Conservation (phyloP, 208 protist genomes). For the Zelonia costaricensis region DNA sequence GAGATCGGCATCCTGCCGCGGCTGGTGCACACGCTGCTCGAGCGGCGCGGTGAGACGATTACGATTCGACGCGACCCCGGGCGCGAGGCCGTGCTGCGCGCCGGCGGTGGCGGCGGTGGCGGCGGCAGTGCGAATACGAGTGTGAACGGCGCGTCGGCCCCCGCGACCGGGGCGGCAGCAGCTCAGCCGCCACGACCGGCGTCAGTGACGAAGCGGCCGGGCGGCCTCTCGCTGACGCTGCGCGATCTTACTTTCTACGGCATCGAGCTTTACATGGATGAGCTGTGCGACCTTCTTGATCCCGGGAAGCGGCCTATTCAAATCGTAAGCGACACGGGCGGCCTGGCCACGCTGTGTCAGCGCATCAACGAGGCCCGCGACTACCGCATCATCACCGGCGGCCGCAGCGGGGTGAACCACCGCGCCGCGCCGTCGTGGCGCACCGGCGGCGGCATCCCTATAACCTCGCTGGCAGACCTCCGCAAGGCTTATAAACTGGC, state of each 20-base stretch:
- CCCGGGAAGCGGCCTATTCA: conserved; percentile 65
- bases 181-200: conserved; percentile 7
- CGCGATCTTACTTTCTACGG: conserved; percentile 79
- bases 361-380: conserved; percentile 50
- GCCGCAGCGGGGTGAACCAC: conserved; percentile 15
- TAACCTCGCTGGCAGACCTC: conserved; percentile 68
- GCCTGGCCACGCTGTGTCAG: conserved; percentile 67
- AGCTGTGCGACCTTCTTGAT: conserved; percentile 78
- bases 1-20: conserved; percentile 83
- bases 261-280: conserved; percentile 89
- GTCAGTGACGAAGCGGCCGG: conserved; percentile 3
- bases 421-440: neutral
- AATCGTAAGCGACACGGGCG: conserved; percentile 69
- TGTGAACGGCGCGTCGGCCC: neutral
- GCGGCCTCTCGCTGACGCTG: conserved; percentile 49
- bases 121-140: neutral
- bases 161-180: neutral
- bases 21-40: conserved; percentile 74
- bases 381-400: conserved; percentile 24
- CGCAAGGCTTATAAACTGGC: conserved; percentile 64
- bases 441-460: conserved; percentile 60
- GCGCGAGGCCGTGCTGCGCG: neutral
- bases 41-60: conserved; percentile 59
- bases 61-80: conserved; percentile 30
- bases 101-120: conserved; percentile 5